These are phyloP conservation scores for Neurospora discreta DNA, from an alignment of 495 filamentous ascomycete genomes.

Conservation along the genomic window DNA sequence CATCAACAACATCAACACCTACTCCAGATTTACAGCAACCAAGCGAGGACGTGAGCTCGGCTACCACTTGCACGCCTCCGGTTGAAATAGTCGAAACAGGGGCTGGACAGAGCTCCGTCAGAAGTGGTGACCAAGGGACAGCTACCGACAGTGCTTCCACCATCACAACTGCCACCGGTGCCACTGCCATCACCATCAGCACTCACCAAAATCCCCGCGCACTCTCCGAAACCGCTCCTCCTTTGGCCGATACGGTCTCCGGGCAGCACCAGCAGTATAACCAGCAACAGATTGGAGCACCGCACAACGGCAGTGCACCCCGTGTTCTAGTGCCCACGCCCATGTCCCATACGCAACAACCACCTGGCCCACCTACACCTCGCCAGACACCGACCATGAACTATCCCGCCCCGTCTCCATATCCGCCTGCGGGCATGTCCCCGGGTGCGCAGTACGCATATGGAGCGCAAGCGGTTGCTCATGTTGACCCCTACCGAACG, in stretches of 20 bases:
- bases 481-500: slow-evolving; percentile 20
- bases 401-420: slow-evolving; percentile 46
- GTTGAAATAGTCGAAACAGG: slow-evolving; percentile 4
- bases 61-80: slow-evolving; percentile 4
- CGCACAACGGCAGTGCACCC: slow-evolving; percentile 11
- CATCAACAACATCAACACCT: neutral
- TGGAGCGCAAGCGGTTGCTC: slow-evolving; percentile 20
- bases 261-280: neutral
- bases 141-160: slow-evolving; percentile 9
- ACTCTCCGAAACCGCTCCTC: neutral
- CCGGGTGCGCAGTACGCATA: slow-evolving; percentile 47
- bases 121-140: slow-evolving; percentile 10
- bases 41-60: neutral
- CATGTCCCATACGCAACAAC: slow-evolving; percentile 41
- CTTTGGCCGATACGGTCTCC: neutral
- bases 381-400: slow-evolving; percentile 32
- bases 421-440: slow-evolving; percentile 38
- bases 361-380: slow-evolving; percentile 21
- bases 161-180: neutral
- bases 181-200: neutral
- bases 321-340: slow-evolving; percentile 7
- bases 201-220: neutral
- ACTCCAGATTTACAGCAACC: neutral
- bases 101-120: slow-evolving; percentile 1
- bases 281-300: neutral